Base-by-base conservation (phyloP, 202 grass and related monocot species). In the Eragrostis tef region DNA sequence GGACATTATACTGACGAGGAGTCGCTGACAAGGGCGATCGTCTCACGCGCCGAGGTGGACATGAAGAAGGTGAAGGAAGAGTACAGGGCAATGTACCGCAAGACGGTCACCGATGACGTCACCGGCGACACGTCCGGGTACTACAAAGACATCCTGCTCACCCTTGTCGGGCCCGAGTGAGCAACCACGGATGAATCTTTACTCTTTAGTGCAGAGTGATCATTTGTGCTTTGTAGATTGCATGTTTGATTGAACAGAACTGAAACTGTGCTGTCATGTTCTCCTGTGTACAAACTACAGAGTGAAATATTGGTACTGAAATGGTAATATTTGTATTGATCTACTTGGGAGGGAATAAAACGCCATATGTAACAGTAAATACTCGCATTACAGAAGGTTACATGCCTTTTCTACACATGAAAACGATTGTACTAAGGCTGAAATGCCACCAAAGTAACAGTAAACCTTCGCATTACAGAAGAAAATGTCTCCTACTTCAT, bases 21-120 rank as follows among this genome's bases (percentile, higher is more conserved):
- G n/a, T 82, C 81, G 10, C 92, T 98, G 34, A 98, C 90, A 0
- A 93, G 96, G 67, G 92, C 46, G 3, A 88, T 98, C 3, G 87
- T 95, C 27, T 86, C 79, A 8, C 82, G 96, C 14, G 85, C 92
- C 3, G 92, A 98, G 88, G 83, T 95, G 9, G 96, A 98, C 80
- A 64, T 98, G 90, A 79, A 87, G 65, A 89, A 91, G 60, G 85
- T 95, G n/a, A 92, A 93, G 63, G 88, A 91, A 70, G 95, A 91
- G 70, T 98, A 95, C 80, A 90, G 83, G 82, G 85, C 11, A 5
- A 90, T 74, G 75, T 93, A 91, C 83, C 74, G 75, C 41, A 83
- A 48, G 10, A 93, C 90, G 3, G 70, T 98, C 2, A 93, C 83
- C 22, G 25, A 44, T 19, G 96, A 99, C 43, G 81, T 95, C 45